Base-by-base conservation (phyloP, 1,284 basidiomycete genomes). In the Trichosporon asahii region DNA sequence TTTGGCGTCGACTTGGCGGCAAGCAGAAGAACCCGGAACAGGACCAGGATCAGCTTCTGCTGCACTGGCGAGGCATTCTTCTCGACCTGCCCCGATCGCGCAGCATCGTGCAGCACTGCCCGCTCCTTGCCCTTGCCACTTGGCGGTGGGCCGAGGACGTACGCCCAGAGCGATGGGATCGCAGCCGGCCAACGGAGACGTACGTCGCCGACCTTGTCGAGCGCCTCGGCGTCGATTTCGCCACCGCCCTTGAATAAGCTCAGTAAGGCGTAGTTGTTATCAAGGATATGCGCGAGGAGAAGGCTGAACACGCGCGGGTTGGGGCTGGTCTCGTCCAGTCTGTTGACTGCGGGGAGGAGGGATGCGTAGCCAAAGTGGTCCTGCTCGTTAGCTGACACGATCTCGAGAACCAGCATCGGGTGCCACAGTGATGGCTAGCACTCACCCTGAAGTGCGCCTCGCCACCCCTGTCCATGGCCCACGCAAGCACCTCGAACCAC, bases 191-290 rank as follows among this genome's bases (percentile, higher is more conserved):
- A 73, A 2, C 76, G 73, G 2, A 82, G 37, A 5, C 40, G 68
- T 4, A 79, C 40, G 6, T 80, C 79, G 40, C 77, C 44, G 40
- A 78, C 64, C 67, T 74, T 74, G 5, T 37, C 37, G 15, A 76
- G 68, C 2, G 74, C 69, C 21, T 73, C 66, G 0, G 68, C 61
- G 27, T 63, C 64, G 40, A 65, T 55, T 14, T 53, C 49, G 14
- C 64, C 44, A 8, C 35, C 31, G 8, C 40, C 46, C 53, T 70
- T 63, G 65, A 78, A 77, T 14, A 79, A 68, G 12, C 76, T 73
- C 4, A 79, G 64, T 29, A 81, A 72, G 2, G 76, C 72, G 68
- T 82, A 82, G 68, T 81, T 80, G 77, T 78, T 79, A 64, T 74
- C 73, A 29, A 80, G 74, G 27, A 79, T 73, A 68, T 82, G 79